Base-by-base conservation (phyloP, 1,139 yeast genomes). In the Kodamaea suecica region DNA sequence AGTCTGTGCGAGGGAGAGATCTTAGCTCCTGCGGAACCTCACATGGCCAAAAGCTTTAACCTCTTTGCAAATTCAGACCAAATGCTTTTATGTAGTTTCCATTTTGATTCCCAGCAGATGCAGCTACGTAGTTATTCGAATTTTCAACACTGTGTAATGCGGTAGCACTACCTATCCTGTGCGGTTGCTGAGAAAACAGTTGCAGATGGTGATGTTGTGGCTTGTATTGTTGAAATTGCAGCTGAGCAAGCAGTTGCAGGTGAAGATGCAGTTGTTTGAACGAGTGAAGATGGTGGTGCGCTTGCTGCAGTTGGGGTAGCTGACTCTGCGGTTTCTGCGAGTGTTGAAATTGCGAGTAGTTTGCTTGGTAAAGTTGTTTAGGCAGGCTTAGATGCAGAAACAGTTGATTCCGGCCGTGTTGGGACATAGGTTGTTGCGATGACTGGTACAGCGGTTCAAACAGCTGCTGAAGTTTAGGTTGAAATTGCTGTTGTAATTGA, bases 181-280 rank as follows among this genome's bases (percentile, higher is more conserved):
- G n/a, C n/a, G n/a, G n/a, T n/a, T 21, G 29, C 17, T 30, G 32
- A 15, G 19, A 6, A 19, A 19, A 19, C 21, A 19, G 24, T 5
- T 30, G 32, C 27, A 17, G 20, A 14, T 30, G 32, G 17, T 17
- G 23, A 11, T 30, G 32, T 12, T 30, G 27, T 23, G 27, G 26
- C 14, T 24, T 23, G 28, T 5, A n/a, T 10, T 23, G 6, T 19
- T 19, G 21, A 9, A 6, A 19, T 19, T 19, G 21, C 21, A 19
- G 21, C 9, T 19, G 21, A 6, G 21, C 21, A 19, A 19, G 21
- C 21, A 19, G 21, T 19, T 19, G 21, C 21, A 19, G 21, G 9
- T 19, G 21, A 6, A 19, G 21, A 9, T 19, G 21, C 21, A 19
- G n/a, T n/a, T n/a, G n/a, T n/a, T n/a, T n/a, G n/a, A n/a, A n/a